phyloP scores from a whole-genome alignment of 768 basidiomycete species.

The Boletus subparvulus region DNA sequence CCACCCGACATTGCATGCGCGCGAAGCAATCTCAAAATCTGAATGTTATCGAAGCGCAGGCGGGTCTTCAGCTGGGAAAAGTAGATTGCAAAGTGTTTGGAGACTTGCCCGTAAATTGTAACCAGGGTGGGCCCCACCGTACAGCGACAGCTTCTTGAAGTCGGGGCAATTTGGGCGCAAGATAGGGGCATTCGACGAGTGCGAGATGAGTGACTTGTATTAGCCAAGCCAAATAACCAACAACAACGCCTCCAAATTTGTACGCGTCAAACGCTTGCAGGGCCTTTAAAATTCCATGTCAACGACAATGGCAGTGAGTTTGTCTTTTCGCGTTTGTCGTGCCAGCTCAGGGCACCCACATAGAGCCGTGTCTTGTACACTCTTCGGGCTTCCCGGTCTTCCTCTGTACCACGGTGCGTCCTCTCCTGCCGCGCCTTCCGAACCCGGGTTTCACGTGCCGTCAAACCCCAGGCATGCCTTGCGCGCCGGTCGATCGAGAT shows the following conservation, averaged over 20 bases:
- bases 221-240: background rate
- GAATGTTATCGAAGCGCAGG: no score
- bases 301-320: constrained; percentile 29
- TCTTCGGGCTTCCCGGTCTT: constrained; percentile 19
- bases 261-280: constrained; percentile 5
- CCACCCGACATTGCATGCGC: background rate
- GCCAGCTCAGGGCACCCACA: background rate
- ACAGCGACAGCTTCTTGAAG: no score
- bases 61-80: no score
- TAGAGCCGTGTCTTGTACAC: constrained; percentile 24
- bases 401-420: constrained; percentile 15
- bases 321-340: background rate
- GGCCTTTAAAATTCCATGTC: constrained; percentile 9
- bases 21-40: no score
- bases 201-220: no score
- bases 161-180: no score
- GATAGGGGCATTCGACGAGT: no score
- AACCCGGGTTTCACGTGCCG: background rate
- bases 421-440: background rate
- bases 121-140: no score
- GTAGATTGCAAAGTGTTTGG: no score
- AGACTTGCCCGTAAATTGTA: no score
- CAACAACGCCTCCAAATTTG: constrained; percentile 28
- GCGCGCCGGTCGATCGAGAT: constrained; percentile 45
- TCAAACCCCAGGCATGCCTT: constrained; percentile 19